Conservation (phyloP, 176 grass and related monocot genomes). For the Oryza punctata region DNA sequence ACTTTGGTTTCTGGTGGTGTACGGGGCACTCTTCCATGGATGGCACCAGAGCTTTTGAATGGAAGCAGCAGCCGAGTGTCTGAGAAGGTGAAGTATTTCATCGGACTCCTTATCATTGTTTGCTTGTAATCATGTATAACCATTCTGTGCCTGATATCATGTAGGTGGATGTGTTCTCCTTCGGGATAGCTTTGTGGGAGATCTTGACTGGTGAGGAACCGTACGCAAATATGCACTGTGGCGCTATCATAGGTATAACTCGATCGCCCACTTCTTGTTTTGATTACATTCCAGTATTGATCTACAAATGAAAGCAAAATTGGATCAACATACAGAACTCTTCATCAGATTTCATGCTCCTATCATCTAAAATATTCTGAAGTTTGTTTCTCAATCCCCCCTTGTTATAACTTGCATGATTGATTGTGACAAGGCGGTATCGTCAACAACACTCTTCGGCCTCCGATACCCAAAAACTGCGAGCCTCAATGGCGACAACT, state of each 20-base stretch:
- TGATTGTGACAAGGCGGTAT: constrained; percentile 77
- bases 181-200: constrained; percentile 94
- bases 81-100: constrained; percentile 71
- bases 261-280: neutral
- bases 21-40: constrained; percentile 97
- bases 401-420: constrained; percentile 22
- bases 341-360: neutral
- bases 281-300: neutral
- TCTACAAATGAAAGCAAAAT: neutral
- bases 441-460: constrained; percentile 86
- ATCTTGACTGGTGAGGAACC: constrained; percentile 93
- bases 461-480: constrained; percentile 67
- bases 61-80: constrained; percentile 86
- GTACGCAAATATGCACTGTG: constrained; percentile 93
- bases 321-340: neutral
- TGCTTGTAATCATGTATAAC: constrained; percentile 2
- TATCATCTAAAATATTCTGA: neutral
- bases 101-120: constrained; percentile 9
- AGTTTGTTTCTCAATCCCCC: neutral
- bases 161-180: constrained; percentile 97
- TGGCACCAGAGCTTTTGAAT: constrained; percentile 98
- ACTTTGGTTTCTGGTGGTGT: constrained; percentile 98
- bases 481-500: constrained; percentile 75
- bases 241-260: constrained; percentile 85
- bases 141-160: constrained; percentile 3